These are phyloP conservation scores for Kwoniella dendrophila DNA, from an alignment of 768 basidiomycete genomes.

Conservation along the genomic window DNA sequence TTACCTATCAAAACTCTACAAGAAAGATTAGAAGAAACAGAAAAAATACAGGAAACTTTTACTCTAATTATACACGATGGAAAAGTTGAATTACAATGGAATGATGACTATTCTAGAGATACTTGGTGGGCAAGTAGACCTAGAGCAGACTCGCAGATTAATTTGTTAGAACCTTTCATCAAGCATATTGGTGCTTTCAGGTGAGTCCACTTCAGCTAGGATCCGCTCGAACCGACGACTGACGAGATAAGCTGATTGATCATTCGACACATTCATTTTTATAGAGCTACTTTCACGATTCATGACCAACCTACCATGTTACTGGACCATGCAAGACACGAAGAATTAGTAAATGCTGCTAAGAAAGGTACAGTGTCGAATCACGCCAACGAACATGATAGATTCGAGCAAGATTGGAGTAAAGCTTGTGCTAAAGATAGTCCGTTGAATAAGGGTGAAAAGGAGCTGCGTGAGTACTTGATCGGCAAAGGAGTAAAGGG, in stretches of 20 bases:
- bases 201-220: conserved; percentile 31
- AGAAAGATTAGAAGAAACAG: conserved; percentile 51
- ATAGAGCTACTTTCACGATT: conserved; percentile 56
- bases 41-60: conserved; percentile 55
- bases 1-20: conserved; percentile 48
- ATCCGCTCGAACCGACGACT: neutral
- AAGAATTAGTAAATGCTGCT: conserved; percentile 51
- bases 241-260: conserved; percentile 7
- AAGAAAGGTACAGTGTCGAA: conserved; percentile 48
- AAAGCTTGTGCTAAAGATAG: conserved; percentile 53
- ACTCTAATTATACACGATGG: conserved; percentile 55
- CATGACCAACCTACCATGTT: conserved; percentile 57
- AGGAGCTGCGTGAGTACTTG: conserved; percentile 39
- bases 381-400: conserved; percentile 49
- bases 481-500: no score
- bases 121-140: conserved; percentile 55
- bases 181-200: conserved; percentile 48
- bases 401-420: conserved; percentile 48
- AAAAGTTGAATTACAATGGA: conserved; percentile 57
- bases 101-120: conserved; percentile 57
- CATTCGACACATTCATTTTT: neutral
- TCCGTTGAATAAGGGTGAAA: conserved; percentile 42
- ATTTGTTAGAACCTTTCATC: conserved; percentile 57
- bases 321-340: conserved; percentile 46
- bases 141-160: conserved; percentile 57